phyloP scores from a whole-genome alignment of 75 land plant genomes.

The Chamaecyparis obtusa region DNA sequence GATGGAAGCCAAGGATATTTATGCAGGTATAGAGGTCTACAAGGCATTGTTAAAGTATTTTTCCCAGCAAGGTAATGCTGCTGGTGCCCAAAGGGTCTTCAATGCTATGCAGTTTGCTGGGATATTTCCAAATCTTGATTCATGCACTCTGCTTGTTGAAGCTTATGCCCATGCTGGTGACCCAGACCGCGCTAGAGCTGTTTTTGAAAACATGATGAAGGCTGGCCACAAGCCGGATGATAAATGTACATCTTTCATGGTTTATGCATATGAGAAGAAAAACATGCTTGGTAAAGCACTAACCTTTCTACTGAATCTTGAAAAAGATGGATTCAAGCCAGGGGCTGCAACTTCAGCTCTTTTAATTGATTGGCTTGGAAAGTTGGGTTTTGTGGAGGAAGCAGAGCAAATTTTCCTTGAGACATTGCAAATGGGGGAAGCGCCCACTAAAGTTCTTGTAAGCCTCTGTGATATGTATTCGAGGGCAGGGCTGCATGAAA shows the following conservation, averaged over 20 bases:
- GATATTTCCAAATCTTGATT: slow-evolving; percentile 50
- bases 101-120: slow-evolving; percentile 75
- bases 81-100: slow-evolving; percentile 83
- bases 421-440: slow-evolving; percentile 6
- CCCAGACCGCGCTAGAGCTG: slow-evolving; percentile 40
- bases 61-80: slow-evolving; percentile 49
- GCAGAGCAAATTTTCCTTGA: slow-evolving; percentile 63
- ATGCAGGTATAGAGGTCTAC: slow-evolving; percentile 64
- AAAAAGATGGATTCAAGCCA: slow-evolving; percentile 48
- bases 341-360: slow-evolving; percentile 51
- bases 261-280: slow-evolving; percentile 61
- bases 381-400: slow-evolving; percentile 67
- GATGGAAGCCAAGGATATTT: slow-evolving; percentile 61
- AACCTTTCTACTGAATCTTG: slow-evolving; percentile 54
- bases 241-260: slow-evolving; percentile 55
- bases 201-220: slow-evolving; percentile 64
- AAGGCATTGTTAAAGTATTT: slow-evolving; percentile 73
- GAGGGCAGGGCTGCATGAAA: slow-evolving; percentile 50
- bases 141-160: slow-evolving; percentile 74
- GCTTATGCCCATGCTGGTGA: slow-evolving; percentile 69
- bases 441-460: slow-evolving; percentile 40
- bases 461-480: slow-evolving; percentile 70
- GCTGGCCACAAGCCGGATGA: slow-evolving; percentile 65
- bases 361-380: slow-evolving; percentile 55
- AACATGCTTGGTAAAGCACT: slow-evolving; percentile 55